These are phyloP conservation scores for Tuber aestivum DNA, from an alignment of 495 filamentous ascomycete genomes.

Conservation along the genomic window DNA sequence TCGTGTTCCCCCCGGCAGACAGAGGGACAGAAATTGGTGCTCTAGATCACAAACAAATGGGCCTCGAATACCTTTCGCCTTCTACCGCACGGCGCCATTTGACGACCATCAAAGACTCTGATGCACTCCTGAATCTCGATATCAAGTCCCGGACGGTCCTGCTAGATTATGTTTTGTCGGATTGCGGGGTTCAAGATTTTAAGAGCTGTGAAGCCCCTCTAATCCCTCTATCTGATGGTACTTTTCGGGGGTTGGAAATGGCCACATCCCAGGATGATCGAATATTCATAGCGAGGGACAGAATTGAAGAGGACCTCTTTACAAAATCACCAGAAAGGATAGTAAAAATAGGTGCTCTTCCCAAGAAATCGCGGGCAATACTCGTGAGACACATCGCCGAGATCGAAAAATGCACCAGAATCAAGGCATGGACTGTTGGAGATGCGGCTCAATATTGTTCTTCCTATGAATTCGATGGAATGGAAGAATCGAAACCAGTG, in stretches of 20 bases:
- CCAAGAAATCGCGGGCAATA: neutral
- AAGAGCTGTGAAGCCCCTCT: slow-evolving; percentile 26
- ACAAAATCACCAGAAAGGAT: slow-evolving; percentile 15
- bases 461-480: slow-evolving; percentile 18
- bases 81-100: slow-evolving; percentile 14
- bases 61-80: slow-evolving; percentile 13
- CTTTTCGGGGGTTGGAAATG: slow-evolving; percentile 19
- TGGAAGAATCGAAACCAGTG: neutral
- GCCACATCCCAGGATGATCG: slow-evolving; percentile 1
- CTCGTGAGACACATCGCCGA: slow-evolving; percentile 7
- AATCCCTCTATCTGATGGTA: slow-evolving; percentile 21
- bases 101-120: slow-evolving; percentile 15
- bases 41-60: slow-evolving; percentile 3
- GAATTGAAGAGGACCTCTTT: slow-evolving; percentile 21
- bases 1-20: slow-evolving; percentile 30
- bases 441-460: slow-evolving; percentile 31
- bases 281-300: slow-evolving; percentile 21
- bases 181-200: slow-evolving; percentile 20
- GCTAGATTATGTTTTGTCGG: slow-evolving; percentile 35
- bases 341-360: slow-evolving; percentile 9
- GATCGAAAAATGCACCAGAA: slow-evolving; percentile 14
- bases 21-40: slow-evolving; percentile 13
- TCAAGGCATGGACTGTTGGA: slow-evolving; percentile 21
- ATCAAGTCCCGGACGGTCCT: slow-evolving; percentile 10
- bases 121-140: slow-evolving; percentile 2